phyloP scores from a whole-genome alignment of 192 early-diverging fungal genomes.

The Mortierella claussenii region DNA sequence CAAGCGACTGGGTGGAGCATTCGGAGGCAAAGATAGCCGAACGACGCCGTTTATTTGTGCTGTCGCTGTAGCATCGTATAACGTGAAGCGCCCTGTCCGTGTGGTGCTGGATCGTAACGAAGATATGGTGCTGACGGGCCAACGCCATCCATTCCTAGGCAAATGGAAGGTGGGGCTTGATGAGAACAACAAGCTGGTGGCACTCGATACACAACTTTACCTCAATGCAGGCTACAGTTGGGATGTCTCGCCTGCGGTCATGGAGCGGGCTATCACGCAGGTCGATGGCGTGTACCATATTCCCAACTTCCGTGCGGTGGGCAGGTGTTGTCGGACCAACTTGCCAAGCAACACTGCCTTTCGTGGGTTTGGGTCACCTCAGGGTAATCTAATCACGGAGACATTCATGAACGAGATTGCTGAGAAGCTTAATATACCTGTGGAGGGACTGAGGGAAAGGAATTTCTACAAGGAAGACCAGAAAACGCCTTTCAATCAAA shows the following conservation, averaged over 20 bases:
- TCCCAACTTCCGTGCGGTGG: conserved; percentile 70
- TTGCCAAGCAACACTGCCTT: conserved; percentile 87
- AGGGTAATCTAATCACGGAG: conserved; percentile 85
- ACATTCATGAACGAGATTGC: conserved; percentile 82
- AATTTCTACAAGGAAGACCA: conserved; percentile 80
- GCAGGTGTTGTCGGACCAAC: conserved; percentile 83
- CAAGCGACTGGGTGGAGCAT: conserved; percentile 89
- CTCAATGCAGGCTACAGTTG: conserved; percentile 72
- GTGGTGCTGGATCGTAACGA: conserved; percentile 84
- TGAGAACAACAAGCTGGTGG: conserved; percentile 71
- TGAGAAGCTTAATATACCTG: conserved; percentile 67
- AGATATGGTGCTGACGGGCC: conserved; percentile 79
- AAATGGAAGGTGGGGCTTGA: conserved; percentile 81
- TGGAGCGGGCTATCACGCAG: conserved; percentile 80
- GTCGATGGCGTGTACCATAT: conserved; percentile 84
- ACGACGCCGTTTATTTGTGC: conserved; percentile 71
- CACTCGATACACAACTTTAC: conserved; percentile 67
- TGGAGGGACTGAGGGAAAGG: conserved; percentile 67
- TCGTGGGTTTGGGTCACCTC: conserved; percentile 86
- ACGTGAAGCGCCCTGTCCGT: conserved; percentile 71
- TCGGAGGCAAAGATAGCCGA: conserved; percentile 82
- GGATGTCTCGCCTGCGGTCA: conserved; percentile 71
- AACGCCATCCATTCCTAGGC: conserved; percentile 83
- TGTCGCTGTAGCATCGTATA: conserved; percentile 75
- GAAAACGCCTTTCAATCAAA: conserved; percentile 74